Percentiles rank a stretch among this genome's conserved stretches.
phyloP scores from a whole-genome alignment of 352 stramenopile species.

The Globisporangium parvum region DNA sequence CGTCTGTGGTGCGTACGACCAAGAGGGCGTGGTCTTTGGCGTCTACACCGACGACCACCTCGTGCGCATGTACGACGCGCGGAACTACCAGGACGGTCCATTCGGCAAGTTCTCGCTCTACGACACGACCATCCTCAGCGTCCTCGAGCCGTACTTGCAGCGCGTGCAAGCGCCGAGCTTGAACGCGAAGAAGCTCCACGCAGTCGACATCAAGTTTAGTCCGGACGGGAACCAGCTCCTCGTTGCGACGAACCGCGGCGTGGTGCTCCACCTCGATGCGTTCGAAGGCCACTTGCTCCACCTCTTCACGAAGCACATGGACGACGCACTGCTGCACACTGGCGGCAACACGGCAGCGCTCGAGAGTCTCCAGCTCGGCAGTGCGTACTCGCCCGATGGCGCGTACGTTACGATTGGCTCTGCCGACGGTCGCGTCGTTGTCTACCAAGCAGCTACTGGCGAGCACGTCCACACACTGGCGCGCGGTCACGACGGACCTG shows the following conservation, averaged over 20 bases:
- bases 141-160: constrained; percentile 58
- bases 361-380: constrained; percentile 42
- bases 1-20: constrained; percentile 74
- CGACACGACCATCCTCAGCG: constrained; percentile 55
- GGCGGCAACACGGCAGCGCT: constrained; percentile 14
- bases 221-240: constrained; percentile 81
- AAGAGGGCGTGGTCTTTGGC: constrained; percentile 79
- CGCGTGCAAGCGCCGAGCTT: constrained; percentile 43
- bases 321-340: neutral
- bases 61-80: constrained; percentile 86
- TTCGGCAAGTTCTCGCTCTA: constrained; percentile 88
- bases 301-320: constrained; percentile 52
- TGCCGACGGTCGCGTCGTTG: constrained; percentile 65
- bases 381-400: constrained; percentile 70
- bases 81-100: constrained; percentile 82
- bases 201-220: constrained; percentile 79
- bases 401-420: constrained; percentile 63
- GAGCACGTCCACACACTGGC: constrained; percentile 51
- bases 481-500: constrained; percentile 51
- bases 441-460: constrained; percentile 58
- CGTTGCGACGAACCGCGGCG: constrained; percentile 71
- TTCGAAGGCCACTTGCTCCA: constrained; percentile 81
- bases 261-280: constrained; percentile 79
- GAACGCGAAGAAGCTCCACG: constrained; percentile 58
- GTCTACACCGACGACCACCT: constrained; percentile 83